A percentile compares a stretch with the other conserved stretches of the same genome.
phyloP scores from a whole-genome alignment of 1,284 basidiomycete genomes.

The Apiotrichum akiyoshidainum region DNA sequence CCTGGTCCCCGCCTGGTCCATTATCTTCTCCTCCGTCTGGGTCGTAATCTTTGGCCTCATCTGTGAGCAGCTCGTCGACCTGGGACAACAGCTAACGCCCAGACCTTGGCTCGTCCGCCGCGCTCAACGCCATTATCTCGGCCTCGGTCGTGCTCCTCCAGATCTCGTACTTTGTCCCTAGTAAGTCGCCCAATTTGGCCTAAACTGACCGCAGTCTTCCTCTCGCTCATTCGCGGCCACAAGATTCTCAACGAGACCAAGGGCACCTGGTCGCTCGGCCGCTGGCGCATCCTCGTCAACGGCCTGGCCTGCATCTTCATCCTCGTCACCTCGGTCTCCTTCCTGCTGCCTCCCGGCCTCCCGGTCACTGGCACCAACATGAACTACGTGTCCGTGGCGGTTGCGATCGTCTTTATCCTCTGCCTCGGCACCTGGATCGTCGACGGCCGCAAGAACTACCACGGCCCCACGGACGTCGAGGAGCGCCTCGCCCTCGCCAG shows the following conservation, averaged over 20 bases:
- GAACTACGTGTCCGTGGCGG: conserved; percentile 52
- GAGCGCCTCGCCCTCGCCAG: conserved; percentile 2
- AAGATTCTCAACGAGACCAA: conserved; percentile 43
- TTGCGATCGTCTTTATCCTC: conserved; percentile 39
- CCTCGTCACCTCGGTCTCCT: conserved; percentile 52
- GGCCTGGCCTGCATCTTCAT: conserved; percentile 51
- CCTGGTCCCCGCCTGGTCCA: conserved; percentile 15
- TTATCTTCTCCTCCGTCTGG: conserved; percentile 50
- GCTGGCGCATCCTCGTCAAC: conserved; percentile 39
- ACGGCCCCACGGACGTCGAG: conserved; percentile 48
- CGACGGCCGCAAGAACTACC: conserved; percentile 46
- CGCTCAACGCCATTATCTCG: conserved; percentile 52
- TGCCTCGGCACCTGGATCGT: conserved; percentile 44
- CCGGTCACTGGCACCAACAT: conserved; percentile 49
- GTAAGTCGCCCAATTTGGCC: background rate
- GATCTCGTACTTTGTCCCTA: conserved; percentile 40
- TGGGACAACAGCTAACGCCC: background rate
- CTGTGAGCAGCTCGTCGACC: conserved; percentile 37
- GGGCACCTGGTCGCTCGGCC: conserved; percentile 40
- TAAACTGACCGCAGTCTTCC: conserved; percentile 27
- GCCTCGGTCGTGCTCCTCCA: conserved; percentile 36
- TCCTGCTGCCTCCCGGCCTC: conserved; percentile 54
- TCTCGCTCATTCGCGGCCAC: conserved; percentile 51
- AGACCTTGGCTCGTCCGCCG: conserved; percentile 57
- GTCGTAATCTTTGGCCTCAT: conserved; percentile 52